These are phyloP conservation scores for Pinus albicaulis DNA, from an alignment of 75 land plant genomes.

Conservation along the genomic window DNA sequence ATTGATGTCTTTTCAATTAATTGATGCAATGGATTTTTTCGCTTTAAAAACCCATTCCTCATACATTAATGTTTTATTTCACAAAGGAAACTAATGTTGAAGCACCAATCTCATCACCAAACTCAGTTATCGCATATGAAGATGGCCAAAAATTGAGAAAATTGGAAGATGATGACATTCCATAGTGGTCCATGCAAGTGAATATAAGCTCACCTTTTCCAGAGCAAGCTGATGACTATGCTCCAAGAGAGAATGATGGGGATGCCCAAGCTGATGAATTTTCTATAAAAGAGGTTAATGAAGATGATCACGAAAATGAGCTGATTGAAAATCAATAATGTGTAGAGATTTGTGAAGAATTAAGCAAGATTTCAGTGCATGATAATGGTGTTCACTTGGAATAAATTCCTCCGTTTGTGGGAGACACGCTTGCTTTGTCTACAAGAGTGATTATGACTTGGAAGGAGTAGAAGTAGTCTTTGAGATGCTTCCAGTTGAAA, in stretches of 20 bases:
- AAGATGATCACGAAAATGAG: constrained; percentile 18
- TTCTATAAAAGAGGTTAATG: constrained; percentile 17
- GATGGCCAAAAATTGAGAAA: background rate
- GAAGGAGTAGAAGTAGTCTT: constrained; percentile 36
- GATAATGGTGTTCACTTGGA: constrained; percentile 10
- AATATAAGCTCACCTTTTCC: constrained; percentile 44
- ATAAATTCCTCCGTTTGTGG: constrained; percentile 31
- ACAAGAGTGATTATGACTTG: constrained; percentile 86
- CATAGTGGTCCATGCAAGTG: constrained; percentile 74
- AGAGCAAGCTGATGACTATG: background rate
- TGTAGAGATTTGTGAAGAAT: constrained; percentile 30
- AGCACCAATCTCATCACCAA: constrained; percentile 21
- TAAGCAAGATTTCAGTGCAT: constrained; percentile 18
- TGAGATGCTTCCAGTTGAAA: constrained; percentile 29
- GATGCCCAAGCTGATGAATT: no score
- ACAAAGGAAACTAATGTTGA: constrained; percentile 36
- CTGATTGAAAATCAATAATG: constrained; percentile 19
- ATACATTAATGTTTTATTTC: constrained; percentile 55
- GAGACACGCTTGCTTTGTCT: constrained; percentile 68
- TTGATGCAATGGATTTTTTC: background rate
- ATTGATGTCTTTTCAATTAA: constrained; percentile 1
- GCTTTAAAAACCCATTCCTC: constrained; percentile 17
- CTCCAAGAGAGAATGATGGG: constrained; percentile 8
- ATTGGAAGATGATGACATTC: constrained; percentile 44
- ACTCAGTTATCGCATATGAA: constrained; percentile 21